phyloP scores from a whole-genome alignment of 1,284 basidiomycete genomes.

The Earliella scabrosa region DNA sequence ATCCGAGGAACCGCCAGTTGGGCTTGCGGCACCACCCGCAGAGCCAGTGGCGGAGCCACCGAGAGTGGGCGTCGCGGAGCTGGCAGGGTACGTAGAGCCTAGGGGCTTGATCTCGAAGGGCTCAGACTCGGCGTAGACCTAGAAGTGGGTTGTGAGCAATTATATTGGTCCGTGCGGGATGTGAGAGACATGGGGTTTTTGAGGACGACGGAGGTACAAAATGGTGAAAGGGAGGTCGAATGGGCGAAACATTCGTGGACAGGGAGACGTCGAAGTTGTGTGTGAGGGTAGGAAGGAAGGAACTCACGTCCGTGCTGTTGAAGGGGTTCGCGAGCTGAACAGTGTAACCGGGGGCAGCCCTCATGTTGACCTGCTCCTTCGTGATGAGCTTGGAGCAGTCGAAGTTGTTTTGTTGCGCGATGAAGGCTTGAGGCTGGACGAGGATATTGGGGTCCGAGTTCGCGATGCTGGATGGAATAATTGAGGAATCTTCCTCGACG shows the following conservation, averaged over 20 bases:
- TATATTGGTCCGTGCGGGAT: no score
- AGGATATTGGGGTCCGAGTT: conserved; percentile 44
- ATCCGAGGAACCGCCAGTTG: conserved; percentile 24
- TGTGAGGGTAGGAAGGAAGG: background rate
- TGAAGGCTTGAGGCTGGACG: conserved; percentile 41
- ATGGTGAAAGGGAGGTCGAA: background rate
- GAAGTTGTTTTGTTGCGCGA: conserved; percentile 56
- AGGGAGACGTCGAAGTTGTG: background rate
- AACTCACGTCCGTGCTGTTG: conserved; percentile 57
- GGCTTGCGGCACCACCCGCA: conserved; percentile 31
- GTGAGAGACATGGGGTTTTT: no score
- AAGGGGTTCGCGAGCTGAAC: conserved; percentile 59
- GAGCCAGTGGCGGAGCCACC: conserved; percentile 31
- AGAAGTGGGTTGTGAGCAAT: conserved; percentile 1
- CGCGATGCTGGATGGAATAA: conserved; percentile 37
- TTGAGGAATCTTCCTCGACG: conserved; percentile 1
- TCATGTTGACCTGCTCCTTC: conserved; percentile 46
- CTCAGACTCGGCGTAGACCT: conserved; percentile 67
- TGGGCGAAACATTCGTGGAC: background rate
- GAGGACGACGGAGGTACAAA: background rate
- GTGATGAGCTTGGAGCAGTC: conserved; percentile 64
- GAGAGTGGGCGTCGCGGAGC: conserved; percentile 41
- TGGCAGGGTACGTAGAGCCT: conserved; percentile 63
- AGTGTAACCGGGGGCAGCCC: conserved; percentile 54
- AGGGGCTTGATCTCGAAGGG: conserved; percentile 70